phyloP scores from a whole-genome alignment of 208 protist genomes.

The Trypanosoma caninum region DNA sequence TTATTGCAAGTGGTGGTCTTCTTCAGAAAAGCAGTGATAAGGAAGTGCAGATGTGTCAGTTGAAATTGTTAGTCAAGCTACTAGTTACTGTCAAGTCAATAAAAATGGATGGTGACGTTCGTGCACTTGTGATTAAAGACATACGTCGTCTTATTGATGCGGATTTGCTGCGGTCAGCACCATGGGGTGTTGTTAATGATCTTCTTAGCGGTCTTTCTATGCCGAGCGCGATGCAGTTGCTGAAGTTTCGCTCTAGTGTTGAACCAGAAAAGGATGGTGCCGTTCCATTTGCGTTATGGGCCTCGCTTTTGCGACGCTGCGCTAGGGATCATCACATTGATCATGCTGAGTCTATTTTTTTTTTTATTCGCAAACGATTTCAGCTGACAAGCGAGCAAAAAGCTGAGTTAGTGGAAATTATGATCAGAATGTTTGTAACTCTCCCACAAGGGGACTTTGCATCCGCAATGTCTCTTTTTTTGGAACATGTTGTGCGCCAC shows the following conservation, averaged over 20 bases:
- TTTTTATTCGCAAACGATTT: conserved; percentile 70
- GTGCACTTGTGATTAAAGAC: conserved; percentile 61
- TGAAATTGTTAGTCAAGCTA: conserved; percentile 73
- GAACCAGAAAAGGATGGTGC: conserved; percentile 21
- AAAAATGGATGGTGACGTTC: conserved; percentile 71
- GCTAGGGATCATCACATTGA: conserved; percentile 67
- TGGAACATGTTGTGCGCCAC: conserved; percentile 59
- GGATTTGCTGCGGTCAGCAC: conserved; percentile 34
- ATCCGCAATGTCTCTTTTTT: conserved; percentile 57
- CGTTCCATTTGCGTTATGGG: conserved; percentile 80
- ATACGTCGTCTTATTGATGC: conserved; percentile 54
- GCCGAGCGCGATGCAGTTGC: conserved; percentile 72
- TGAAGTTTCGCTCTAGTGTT: conserved; percentile 35
- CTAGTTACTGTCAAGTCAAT: conserved; percentile 65
- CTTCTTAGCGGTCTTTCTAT: conserved; percentile 69
- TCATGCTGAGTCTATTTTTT: conserved; percentile 72
- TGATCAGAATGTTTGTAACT: conserved; percentile 87
- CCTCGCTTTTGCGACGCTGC: conserved; percentile 74
- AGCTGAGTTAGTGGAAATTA: conserved; percentile 80
- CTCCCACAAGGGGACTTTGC: conserved; percentile 63
- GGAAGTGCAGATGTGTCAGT: conserved; percentile 45
- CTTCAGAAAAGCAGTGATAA: conserved; percentile 14
- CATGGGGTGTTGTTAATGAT: conserved; percentile 81
- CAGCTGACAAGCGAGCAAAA: conserved; percentile 40
- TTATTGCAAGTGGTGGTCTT: conserved; percentile 30